phyloP scores from a whole-genome alignment of 225 moss, liverwort and hornwort genomes.

The Polytrichum formosum region DNA sequence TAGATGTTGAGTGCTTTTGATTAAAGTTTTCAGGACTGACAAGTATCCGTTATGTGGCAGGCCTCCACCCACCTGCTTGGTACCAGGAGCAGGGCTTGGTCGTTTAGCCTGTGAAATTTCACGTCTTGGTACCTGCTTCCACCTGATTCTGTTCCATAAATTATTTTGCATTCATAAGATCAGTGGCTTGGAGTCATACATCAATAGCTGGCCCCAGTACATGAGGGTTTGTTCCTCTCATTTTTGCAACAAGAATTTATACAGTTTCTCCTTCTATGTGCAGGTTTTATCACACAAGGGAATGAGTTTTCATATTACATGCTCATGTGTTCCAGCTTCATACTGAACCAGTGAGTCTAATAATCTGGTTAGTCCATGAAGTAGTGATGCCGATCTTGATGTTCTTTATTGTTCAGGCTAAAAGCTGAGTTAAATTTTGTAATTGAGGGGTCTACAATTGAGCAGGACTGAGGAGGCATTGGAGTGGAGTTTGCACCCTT shows the following conservation, averaged over 20 bases:
- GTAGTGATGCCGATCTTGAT: background rate
- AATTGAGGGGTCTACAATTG: constrained; percentile 15
- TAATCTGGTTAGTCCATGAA: background rate
- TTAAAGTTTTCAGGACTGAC: constrained; percentile 10
- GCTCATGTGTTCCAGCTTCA: constrained; percentile 88
- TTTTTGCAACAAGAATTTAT: background rate
- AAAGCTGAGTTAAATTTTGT: background rate
- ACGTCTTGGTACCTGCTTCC: constrained; percentile 52
- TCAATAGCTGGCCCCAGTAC: too few relatives aligned
- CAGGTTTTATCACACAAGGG: constrained; percentile 80
- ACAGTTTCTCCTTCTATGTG: constrained; percentile 14
- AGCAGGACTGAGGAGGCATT: constrained; percentile 58
- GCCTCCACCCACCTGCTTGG: constrained; percentile 68
- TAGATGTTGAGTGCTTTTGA: background rate
- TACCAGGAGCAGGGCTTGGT: constrained; percentile 83
- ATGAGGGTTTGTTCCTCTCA: background rate
- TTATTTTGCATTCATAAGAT: background rate
- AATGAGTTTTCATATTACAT: constrained; percentile 89
- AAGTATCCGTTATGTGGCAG: constrained; percentile 28
- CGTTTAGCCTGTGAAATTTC: constrained; percentile 83
- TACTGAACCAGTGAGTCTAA: constrained; percentile 65
- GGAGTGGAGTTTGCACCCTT: constrained; percentile 69
- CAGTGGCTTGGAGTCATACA: too few relatives aligned
- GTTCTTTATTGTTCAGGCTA: background rate
- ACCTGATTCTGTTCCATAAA: too few relatives aligned